Base-by-base conservation (phyloP, 345 rosid species). In the Balakata baccata region DNA sequence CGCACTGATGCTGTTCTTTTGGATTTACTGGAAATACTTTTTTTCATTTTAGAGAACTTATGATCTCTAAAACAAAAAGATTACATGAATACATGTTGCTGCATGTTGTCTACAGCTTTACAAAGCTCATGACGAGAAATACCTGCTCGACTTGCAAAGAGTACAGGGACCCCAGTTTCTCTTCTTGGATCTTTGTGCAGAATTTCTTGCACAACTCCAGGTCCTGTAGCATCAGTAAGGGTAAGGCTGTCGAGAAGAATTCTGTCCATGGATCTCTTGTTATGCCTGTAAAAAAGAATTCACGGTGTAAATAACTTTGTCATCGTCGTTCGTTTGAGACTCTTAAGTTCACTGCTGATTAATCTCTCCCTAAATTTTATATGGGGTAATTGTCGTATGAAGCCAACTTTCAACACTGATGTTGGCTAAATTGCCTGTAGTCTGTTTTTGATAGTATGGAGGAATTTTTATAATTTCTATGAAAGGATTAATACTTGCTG, bases 151-250 rank as follows among this genome's bases (percentile, higher is more conserved):
- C 78, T 89, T 94, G 20, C 98, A 87, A 81, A 82, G 95, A 80
- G 85, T 94, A 62, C 87, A 82, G 20, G 98, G 98, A 25, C 94
- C 95, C 17, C 97, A 94, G 79, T 80, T 94, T 78, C 89, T 94
- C 17, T 92, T 94, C 82, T 80, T 94, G 84, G 98, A 94, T 80
- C 92, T 94, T 51, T 94, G 98, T 37, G 96, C 98, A 1, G 90
- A 90, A 37, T 94, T 94, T 75, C 95, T 94, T 53, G 85, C 94
- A 0, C 93, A 88, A 82, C 94, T 94, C n/a, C 91, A 90, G 54
- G 89, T 94, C 57, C 85, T 92, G 38, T 94, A 84, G 82, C 69
- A 2, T 12, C 75, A 61, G 57, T 58, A 50, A 60, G 46, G 45
- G 54, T 69, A 29, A 11, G 72, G 52, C 47, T 72, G 50, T 58